phyloP scores from a whole-genome alignment of 371 early-diverging fungal genomes.

The Mucor ambiguus region DNA sequence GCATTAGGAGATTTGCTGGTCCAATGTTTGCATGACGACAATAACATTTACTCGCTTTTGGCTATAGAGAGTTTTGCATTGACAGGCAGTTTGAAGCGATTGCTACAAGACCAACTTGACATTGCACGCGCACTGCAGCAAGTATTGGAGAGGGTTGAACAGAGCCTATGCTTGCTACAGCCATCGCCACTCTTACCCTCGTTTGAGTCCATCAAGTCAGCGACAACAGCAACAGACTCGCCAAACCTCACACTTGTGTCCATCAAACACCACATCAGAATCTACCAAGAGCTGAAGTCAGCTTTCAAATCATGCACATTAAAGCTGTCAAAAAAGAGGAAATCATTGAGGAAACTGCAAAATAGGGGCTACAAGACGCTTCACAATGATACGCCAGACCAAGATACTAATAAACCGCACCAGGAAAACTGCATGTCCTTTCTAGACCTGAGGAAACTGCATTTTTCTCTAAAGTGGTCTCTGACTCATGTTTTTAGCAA shows the following conservation, averaged over 20 bases:
- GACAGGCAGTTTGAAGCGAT: slow-evolving; percentile 23
- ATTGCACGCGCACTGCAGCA: not conserved
- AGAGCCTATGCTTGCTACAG: not conserved
- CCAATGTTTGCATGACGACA: slow-evolving; percentile 22
- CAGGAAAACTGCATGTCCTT: not conserved
- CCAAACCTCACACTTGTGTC: slow-evolving; percentile 6
- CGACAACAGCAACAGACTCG: not conserved
- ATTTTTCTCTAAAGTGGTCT: slow-evolving; percentile 10
- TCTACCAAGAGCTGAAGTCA: not conserved
- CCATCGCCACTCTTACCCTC: not conserved
- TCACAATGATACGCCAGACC: not conserved
- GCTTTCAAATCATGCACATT: not conserved
- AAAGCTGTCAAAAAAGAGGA: not conserved
- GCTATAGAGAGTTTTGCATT: slow-evolving; percentile 49
- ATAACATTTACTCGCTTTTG: slow-evolving; percentile 31
- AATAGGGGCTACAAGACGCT: not conserved
- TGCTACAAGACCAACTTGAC: not conserved
- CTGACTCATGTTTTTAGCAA: slow-evolving; percentile 4
- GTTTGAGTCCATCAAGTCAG: not conserved
- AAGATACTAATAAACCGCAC: not conserved
- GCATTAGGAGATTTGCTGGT: slow-evolving; percentile 33
- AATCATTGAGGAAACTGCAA: not conserved
- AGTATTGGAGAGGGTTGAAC: not conserved
- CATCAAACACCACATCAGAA: not conserved
- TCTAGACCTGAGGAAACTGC: not conserved